Percentiles rank a stretch among this genome's conserved stretches.
Conservation (phyloP, 768 basidiomycete genomes). For the Cystobasidium tubakii region DNA sequence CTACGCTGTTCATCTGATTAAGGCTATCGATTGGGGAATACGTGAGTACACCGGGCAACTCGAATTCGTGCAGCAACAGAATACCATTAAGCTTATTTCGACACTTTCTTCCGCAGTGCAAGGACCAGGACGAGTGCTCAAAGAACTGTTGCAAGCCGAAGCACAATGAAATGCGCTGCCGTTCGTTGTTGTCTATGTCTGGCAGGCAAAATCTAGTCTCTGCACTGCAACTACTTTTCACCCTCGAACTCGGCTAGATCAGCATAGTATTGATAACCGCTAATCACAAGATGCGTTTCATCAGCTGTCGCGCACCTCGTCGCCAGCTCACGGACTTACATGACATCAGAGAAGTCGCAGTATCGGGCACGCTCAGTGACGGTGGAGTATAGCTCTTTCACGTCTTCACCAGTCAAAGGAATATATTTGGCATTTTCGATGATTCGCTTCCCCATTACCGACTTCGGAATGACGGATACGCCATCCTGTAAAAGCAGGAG, state of each 20-base stretch:
- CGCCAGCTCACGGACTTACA: not conserved
- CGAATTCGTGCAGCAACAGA: too few relatives aligned
- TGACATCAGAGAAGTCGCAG: conserved; percentile 13
- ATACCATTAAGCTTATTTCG: too few relatives aligned
- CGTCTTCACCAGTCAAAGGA: not conserved
- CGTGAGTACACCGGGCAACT: not conserved
- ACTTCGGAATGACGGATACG: conserved; percentile 1
- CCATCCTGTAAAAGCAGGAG: not conserved
- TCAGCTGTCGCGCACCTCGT: not conserved
- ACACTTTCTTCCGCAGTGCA: not conserved
- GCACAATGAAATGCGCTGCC: not conserved
- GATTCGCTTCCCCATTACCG: not conserved
- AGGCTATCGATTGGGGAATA: not conserved
- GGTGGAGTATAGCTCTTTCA: not conserved
- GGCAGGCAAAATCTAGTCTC: not conserved
- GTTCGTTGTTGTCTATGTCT: too few relatives aligned
- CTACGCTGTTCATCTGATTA: conserved; percentile 4
- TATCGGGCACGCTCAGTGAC: conserved; percentile 4
- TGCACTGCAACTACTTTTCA: not conserved
- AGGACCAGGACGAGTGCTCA: conserved; percentile 12
- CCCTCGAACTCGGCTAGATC: conserved; percentile 6
- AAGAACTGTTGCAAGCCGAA: not conserved
- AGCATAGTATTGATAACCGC: conserved; percentile 8
- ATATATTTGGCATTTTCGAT: conserved; percentile 5
- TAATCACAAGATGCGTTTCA: not conserved